Evolutionary conservation across 768 basidiomycete genomes (phyloP).

Genomic region (Pholiota molesta): DNA sequence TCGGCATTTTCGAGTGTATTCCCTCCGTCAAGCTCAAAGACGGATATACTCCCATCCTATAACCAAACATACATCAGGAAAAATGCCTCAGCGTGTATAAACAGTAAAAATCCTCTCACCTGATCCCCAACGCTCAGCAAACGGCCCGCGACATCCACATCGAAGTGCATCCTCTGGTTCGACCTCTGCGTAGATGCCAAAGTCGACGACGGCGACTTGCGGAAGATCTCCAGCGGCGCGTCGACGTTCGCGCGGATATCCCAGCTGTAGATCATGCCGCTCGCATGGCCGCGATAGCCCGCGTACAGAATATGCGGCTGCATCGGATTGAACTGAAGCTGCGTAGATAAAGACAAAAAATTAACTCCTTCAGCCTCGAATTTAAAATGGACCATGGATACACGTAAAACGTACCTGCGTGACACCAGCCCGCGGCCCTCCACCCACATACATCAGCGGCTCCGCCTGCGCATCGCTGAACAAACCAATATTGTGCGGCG

Average conservation of each 20-base stretch:
- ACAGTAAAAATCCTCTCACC: slow-evolving; percentile 41
- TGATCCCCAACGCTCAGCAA: slow-evolving; percentile 70
- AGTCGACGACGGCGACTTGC: slow-evolving; percentile 5
- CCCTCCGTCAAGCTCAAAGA: slow-evolving; percentile 47
- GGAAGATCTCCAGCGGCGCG: slow-evolving; percentile 42
- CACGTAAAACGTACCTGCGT: slow-evolving; percentile 46
- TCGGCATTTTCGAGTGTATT: neutral
- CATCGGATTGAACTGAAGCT: slow-evolving; percentile 70
- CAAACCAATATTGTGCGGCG: slow-evolving; percentile 61
- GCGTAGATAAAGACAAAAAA: too few species aligned
- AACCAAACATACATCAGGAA: neutral
- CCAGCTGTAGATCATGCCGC: slow-evolving; percentile 68
- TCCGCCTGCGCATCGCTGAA: slow-evolving; percentile 62
- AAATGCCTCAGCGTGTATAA: slow-evolving; percentile 1
- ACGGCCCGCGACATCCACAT: slow-evolving; percentile 68
- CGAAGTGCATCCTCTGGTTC: slow-evolving; percentile 83
- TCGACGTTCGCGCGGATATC: slow-evolving; percentile 69
- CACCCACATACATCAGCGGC: slow-evolving; percentile 66
- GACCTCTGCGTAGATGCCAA: slow-evolving; percentile 33
- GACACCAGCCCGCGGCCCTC: slow-evolving; percentile 52
- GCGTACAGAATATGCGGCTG: slow-evolving; percentile 75
- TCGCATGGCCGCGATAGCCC: slow-evolving; percentile 67
- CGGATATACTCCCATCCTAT: slow-evolving; percentile 59
- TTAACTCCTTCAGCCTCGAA: too few species aligned
- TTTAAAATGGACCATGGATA: too few species aligned